Conservation (phyloP, 805 yeast genomes). For the Saturnispora diversa region DNA sequence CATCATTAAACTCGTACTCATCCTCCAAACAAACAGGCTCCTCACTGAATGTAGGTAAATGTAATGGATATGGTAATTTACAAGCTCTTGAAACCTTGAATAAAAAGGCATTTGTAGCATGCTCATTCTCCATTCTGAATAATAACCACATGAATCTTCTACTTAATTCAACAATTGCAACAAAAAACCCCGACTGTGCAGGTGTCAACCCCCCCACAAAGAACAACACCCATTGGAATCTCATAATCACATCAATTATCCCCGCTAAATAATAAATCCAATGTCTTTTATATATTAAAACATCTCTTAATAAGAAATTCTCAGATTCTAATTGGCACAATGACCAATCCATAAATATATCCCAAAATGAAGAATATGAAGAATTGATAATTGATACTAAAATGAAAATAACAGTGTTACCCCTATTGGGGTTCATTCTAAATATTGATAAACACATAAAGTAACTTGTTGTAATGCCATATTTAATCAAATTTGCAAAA, state of each 20-base stretch:
- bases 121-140: conserved; percentile 94
- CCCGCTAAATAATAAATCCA: conserved; percentile 68
- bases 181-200: conserved; percentile 73
- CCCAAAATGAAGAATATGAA: conserved; percentile 69
- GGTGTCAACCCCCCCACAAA: conserved; percentile 72
- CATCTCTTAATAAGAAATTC: conserved; percentile 58
- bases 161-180: conserved; percentile 73
- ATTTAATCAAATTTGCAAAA: conserved; percentile 78
- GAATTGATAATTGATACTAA: conserved; percentile 70
- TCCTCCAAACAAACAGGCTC: neutral
- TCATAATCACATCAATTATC: conserved; percentile 57
- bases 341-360: conserved; percentile 94
- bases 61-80: conserved; percentile 69
- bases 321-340: conserved; percentile 58
- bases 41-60: conserved; percentile 17
- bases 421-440: conserved; percentile 46
- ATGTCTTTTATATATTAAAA: conserved; percentile 53
- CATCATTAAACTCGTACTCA: neutral
- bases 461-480: conserved; percentile 56
- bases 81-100: conserved; percentile 83
- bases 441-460: conserved; percentile 68
- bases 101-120: conserved; percentile 76
- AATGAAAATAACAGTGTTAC: conserved; percentile 45
- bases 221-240: conserved; percentile 87
- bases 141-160: conserved; percentile 86